Evolutionary conservation across 805 yeast genomes (phyloP), one percentile per base, ranked within the genome.

Genomic region (Sungouiella blattae): DNA sequence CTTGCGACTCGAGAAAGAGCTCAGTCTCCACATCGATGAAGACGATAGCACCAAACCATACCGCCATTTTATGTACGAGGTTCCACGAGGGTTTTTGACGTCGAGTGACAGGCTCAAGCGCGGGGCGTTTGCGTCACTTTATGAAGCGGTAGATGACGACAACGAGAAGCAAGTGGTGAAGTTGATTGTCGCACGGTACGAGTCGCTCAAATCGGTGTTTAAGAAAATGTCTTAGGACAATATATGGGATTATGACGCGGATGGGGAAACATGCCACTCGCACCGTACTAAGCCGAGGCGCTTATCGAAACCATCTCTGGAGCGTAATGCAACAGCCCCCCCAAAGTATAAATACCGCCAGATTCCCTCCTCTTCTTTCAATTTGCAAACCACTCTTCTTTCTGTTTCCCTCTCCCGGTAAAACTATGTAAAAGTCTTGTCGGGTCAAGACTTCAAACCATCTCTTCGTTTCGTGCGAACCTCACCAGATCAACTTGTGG

Each of bases 1-100:
- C 18, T 64, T 71, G n/a, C 66, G 55, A 18, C 39, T 63, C 22
- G 70, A 65, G 34, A 52, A 51, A 22, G 59, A 55, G 16, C 50
- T 64, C 27, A 41, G 40, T 15, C 43, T 58, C 16, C 39, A 31
- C 5, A 26, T 29, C 2, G 44, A 46, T 2, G 64, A 57, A 22
- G 43, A 32, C 18, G 28, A 17, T 5, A n/a, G 4, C 5, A 6
- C 11, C 8, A 9, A 12, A 11, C 28, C 28, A 11, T 31, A 8
- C 18, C 46, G 36, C 15, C 51, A 47, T 12, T 34, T 45, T 27
- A 34, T 45, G 47, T 47, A 36, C 28, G 44, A 43, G 18, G 16
- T 25, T 20, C 49, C 51, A 5, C 36, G 24, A 5, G 44, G 44
- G 7, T 20, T 35, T 3, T 22, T 5, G 2, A 32, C 35, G 14